Percentiles rank a stretch among this genome's conserved stretches.
phyloP scores from a whole-genome alignment of 1,139 yeast genomes.

The Candida albicans region DNA sequence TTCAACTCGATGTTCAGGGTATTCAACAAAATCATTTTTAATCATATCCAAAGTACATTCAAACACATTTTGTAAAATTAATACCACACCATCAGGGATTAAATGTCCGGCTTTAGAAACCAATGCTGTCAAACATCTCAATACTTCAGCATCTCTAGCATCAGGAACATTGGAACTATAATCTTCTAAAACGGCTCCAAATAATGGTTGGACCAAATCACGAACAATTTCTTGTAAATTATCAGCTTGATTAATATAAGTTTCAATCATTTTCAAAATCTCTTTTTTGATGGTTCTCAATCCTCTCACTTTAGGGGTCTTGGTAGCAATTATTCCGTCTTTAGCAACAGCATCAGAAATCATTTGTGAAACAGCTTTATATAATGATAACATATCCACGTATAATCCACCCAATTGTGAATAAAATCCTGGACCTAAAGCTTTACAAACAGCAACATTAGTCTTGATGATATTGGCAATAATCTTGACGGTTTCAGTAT shows the following conservation, averaged over 20 bases:
- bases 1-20: slow-evolving; percentile 97
- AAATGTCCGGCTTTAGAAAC: slow-evolving; percentile 83
- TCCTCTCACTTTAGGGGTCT: slow-evolving; percentile 93
- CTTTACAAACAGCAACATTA: slow-evolving; percentile 88
- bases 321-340: slow-evolving; percentile 86
- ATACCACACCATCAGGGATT: slow-evolving; percentile 88
- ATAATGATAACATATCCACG: slow-evolving; percentile 85
- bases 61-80: slow-evolving; percentile 86
- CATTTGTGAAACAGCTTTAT: slow-evolving; percentile 88
- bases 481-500: slow-evolving; percentile 87
- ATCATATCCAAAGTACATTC: slow-evolving; percentile 96
- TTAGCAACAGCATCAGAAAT: slow-evolving; percentile 76
- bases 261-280: slow-evolving; percentile 83
- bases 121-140: slow-evolving; percentile 90
- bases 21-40: slow-evolving; percentile 90
- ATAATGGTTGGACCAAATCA: slow-evolving; percentile 79
- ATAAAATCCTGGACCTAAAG: slow-evolving; percentile 89
- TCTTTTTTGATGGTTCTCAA: slow-evolving; percentile 96
- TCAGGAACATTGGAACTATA: slow-evolving; percentile 88
- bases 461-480: slow-evolving; percentile 93
- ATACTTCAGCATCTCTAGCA: slow-evolving; percentile 96
- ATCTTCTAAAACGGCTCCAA: slow-evolving; percentile 86
- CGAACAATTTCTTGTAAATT: slow-evolving; percentile 83
- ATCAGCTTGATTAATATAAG: slow-evolving; percentile 83
- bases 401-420: slow-evolving; percentile 86